Percentiles rank a stretch among this genome's conserved stretches.
These are phyloP conservation scores for Solanum dulcamara DNA, from an alignment of 257 asterid species.

Conservation along the genomic window DNA sequence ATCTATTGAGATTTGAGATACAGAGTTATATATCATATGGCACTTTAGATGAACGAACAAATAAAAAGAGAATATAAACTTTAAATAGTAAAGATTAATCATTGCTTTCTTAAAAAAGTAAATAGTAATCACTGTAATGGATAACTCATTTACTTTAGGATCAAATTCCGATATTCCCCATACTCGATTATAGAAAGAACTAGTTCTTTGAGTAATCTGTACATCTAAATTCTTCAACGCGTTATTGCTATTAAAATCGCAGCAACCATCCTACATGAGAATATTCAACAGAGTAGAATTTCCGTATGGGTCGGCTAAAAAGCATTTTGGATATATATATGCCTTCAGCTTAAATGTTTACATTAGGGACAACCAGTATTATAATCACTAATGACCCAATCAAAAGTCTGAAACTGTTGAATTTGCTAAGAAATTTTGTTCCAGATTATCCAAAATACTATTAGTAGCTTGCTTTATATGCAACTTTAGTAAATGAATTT, in stretches of 20 bases:
- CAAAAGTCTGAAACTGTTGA: neutral
- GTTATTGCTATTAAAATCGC: neutral
- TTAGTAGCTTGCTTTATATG: neutral
- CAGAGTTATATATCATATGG: neutral
- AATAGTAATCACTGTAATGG: neutral
- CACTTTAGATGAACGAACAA: neutral
- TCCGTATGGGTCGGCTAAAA: neutral
- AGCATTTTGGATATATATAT: constrained; percentile 12
- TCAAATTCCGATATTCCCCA: neutral
- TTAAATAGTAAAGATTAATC: neutral
- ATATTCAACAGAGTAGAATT: neutral
- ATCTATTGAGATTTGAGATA: neutral
- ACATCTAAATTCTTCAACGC: neutral
- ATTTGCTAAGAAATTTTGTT: neutral
- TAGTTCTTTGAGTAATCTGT: neutral
- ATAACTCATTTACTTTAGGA: neutral
- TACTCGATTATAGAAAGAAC: neutral
- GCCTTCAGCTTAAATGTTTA: constrained; percentile 1
- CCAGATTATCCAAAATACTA: neutral
- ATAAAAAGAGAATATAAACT: neutral
- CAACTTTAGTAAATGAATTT: neutral
- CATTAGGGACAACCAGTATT: neutral
- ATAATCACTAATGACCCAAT: neutral
- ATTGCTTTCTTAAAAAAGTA: neutral
- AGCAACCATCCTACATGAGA: constrained; percentile 7